These are phyloP conservation scores for Angomonas deanei DNA, from an alignment of 208 protist species.

Conservation along the genomic window DNA sequence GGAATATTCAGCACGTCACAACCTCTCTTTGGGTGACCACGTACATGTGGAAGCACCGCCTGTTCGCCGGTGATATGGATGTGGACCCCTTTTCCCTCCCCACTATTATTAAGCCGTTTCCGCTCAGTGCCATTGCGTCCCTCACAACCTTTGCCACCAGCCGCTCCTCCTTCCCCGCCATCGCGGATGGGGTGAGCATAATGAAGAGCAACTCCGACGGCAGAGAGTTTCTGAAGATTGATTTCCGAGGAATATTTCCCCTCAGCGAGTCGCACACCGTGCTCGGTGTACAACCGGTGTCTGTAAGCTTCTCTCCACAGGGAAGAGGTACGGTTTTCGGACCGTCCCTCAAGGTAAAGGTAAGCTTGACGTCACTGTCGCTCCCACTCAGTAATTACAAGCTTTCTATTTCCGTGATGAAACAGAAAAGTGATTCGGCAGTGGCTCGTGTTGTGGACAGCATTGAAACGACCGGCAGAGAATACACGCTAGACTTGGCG, in stretches of 20 bases:
- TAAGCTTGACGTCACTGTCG: neutral
- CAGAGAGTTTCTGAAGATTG: neutral
- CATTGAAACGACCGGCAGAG: no score
- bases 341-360: constrained; percentile 10
- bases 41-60: constrained; percentile 10
- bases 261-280: neutral
- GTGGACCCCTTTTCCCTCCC: constrained; percentile 13
- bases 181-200: neutral
- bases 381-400: neutral
- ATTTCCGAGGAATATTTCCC: neutral
- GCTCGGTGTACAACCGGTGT: constrained; percentile 1
- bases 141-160: neutral
- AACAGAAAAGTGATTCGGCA: no score
- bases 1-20: neutral
- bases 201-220: neutral
- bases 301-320: constrained; percentile 16
- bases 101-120: neutral
- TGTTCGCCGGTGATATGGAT: constrained; percentile 32
- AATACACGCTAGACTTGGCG: no score
- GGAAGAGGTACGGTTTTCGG: constrained; percentile 8
- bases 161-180: neutral
- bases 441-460: no score
- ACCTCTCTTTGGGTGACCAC: constrained; percentile 8
- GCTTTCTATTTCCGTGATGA: neutral
- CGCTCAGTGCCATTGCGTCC: neutral